Percentiles rank a stretch among this genome's conserved stretches.
These are phyloP conservation scores for Quercus tomentella DNA, from an alignment of 331 rosid genomes.

Conservation along the genomic window DNA sequence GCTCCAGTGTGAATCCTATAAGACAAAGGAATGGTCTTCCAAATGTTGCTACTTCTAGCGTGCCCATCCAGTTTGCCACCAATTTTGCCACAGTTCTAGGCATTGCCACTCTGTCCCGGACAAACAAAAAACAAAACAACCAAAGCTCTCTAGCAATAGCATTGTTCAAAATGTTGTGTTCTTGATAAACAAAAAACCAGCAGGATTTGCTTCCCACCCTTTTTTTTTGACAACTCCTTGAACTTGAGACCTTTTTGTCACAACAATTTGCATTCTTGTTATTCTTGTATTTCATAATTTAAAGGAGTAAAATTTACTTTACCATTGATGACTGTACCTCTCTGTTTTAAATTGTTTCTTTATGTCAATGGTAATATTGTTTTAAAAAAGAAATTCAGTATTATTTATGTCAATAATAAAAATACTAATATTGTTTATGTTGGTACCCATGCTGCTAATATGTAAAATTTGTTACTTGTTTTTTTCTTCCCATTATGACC, in stretches of 20 bases:
- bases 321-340: too few relatives aligned
- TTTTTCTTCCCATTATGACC: background rate
- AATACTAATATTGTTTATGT: background rate
- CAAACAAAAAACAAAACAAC: background rate
- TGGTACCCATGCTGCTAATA: background rate
- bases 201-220: background rate
- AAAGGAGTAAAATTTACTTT: background rate
- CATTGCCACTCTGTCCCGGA: too few relatives aligned
- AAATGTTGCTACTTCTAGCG: background rate
- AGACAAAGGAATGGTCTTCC: background rate
- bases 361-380: background rate
- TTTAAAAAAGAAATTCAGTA: background rate
- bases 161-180: background rate
- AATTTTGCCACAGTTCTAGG: too few relatives aligned
- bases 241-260: background rate
- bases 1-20: background rate
- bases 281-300: background rate
- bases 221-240: background rate
- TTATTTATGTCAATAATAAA: too few relatives aligned
- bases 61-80: too few relatives aligned
- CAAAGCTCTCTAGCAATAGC: background rate
- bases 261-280: background rate
- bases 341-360: background rate
- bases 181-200: background rate
- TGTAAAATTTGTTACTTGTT: background rate